A percentile compares a stretch with the other conserved stretches of the same genome.
phyloP scores from a whole-genome alignment of 208 protist species.

The Leishmania gerbilli region DNA sequence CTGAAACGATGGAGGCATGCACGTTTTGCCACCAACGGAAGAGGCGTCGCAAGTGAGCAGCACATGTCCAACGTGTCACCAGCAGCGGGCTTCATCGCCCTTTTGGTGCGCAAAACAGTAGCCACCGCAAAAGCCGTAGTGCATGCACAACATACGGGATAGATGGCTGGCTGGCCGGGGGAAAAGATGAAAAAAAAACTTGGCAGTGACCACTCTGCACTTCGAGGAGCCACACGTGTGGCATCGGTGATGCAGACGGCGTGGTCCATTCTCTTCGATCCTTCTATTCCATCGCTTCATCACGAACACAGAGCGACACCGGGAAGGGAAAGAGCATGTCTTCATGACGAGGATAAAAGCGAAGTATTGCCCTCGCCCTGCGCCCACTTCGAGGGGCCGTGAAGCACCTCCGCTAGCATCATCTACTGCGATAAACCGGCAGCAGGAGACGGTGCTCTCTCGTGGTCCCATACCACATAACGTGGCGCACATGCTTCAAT shows the following conservation, averaged over 20 bases:
- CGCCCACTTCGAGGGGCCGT: slow-evolving; percentile 15
- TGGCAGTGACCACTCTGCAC: background rate
- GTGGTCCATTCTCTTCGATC: background rate
- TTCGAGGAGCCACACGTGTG: background rate
- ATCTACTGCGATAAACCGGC: slow-evolving; percentile 57
- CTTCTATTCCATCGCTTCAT: background rate
- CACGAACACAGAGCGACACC: background rate
- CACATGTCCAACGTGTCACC: background rate
- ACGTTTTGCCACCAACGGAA: background rate
- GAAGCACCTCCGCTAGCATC: slow-evolving; percentile 42
- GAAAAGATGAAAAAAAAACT: background rate
- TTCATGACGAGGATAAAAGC: background rate
- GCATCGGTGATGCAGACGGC: background rate
- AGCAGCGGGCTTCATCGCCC: background rate
- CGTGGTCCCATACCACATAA: slow-evolving; percentile 70
- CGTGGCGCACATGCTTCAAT: slow-evolving; percentile 23
- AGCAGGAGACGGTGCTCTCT: slow-evolving; percentile 31
- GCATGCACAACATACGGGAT: background rate
- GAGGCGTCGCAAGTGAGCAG: background rate
- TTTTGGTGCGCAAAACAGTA: background rate
- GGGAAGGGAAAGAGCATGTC: background rate
- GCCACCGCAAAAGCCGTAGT: background rate
- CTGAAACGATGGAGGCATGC: background rate
- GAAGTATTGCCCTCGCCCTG: background rate
- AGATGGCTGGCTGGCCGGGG: no score